Evolutionary conservation across 2,329 filamentous ascomycete species (phyloP).

Genomic region (Fusarium tupiense): DNA sequence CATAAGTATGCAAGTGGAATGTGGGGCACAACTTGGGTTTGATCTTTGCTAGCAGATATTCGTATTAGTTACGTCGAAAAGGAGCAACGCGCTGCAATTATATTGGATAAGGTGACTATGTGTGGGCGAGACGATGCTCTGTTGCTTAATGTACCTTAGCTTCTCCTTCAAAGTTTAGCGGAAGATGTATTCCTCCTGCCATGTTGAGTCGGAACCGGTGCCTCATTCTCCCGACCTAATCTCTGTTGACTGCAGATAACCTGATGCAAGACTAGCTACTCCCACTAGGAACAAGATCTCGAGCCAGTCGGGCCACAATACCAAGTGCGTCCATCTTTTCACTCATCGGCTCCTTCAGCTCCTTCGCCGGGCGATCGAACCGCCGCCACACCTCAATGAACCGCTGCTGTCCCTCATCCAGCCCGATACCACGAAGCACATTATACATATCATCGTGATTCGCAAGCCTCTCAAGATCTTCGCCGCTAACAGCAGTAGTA

Average conservation of each 20-base stretch:
- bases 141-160: background rate
- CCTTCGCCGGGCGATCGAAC: background rate
- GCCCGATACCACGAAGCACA: background rate
- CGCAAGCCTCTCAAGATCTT: background rate
- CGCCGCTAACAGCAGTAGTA: background rate
- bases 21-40: background rate
- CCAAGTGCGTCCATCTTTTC: background rate
- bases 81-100: accelerated
- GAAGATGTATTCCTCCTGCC: background rate
- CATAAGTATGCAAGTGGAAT: background rate
- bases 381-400: background rate
- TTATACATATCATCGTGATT: background rate
- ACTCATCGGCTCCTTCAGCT: background rate
- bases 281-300: background rate
- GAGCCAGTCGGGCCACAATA: background rate
- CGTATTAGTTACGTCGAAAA: too few relatives aligned
- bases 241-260: too few relatives aligned
- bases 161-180: too few relatives aligned
- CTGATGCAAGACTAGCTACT: background rate
- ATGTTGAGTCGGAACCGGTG: background rate
- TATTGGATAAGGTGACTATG: background rate
- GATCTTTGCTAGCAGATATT: background rate
- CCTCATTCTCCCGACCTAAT: too few relatives aligned
- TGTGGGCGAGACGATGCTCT: background rate
- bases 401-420: background rate